A percentile compares a stretch with the other conserved stretches of the same genome.
phyloP scores from a whole-genome alignment of 257 asterid genomes.

The Catharanthus roseus region DNA sequence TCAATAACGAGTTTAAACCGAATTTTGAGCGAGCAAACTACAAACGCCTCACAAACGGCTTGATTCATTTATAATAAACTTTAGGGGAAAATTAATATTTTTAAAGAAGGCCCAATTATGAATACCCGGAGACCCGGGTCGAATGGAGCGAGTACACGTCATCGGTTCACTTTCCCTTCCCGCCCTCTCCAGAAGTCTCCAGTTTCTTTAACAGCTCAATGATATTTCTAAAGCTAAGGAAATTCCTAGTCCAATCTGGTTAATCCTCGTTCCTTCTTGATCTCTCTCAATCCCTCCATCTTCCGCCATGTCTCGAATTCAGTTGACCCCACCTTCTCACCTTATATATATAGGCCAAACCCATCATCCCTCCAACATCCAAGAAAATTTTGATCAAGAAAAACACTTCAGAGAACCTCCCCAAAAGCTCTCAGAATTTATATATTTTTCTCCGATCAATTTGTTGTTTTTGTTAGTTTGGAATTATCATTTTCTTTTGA shows the following conservation, averaged over 20 bases:
- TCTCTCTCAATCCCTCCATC: no score
- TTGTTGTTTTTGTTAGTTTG: no score
- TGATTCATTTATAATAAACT: no score
- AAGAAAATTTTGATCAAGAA: neutral
- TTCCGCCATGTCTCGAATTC: neutral
- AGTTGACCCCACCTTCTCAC: neutral
- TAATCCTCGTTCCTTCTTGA: neutral
- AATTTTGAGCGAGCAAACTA: no score
- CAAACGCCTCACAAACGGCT: no score
- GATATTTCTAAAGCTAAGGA: neutral
- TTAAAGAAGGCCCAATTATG: neutral
- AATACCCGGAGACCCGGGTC: neutral
- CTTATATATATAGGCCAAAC: neutral
- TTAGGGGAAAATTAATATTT: no score
- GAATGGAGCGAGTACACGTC: neutral
- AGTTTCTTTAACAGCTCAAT: neutral
- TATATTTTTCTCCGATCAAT: no score
- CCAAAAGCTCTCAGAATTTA: neutral
- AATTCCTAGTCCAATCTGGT: neutral
- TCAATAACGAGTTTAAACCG: no score
- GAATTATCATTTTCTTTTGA: neutral
- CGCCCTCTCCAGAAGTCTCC: neutral
- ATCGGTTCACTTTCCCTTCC: neutral
- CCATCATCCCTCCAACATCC: neutral
- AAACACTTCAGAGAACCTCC: neutral